Evolutionary conservation across 2,329 filamentous ascomycete species (phyloP).

Genomic region (Pestalotiopsis sp.): DNA sequence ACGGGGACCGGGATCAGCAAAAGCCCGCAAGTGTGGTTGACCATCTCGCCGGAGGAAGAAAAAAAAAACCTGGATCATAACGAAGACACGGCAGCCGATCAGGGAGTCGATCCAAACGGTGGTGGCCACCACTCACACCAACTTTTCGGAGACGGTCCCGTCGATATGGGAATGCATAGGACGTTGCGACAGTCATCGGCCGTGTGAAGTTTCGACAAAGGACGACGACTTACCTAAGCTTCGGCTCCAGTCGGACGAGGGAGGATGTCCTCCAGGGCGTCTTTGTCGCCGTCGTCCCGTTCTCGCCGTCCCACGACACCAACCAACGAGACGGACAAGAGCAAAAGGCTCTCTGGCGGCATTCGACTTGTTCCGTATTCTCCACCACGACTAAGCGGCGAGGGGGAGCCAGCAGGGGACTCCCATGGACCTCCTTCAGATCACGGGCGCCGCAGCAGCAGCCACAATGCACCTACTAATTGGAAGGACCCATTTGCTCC

Average conservation of each 20-base stretch:
- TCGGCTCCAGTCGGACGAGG: slow-evolving; percentile 24
- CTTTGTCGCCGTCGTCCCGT: slow-evolving; percentile 28
- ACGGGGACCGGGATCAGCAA: not conserved
- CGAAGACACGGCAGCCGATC: not conserved
- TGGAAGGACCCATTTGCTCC: slow-evolving; percentile 18
- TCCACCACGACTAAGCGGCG: slow-evolving; percentile 37
- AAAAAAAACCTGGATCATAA: not conserved
- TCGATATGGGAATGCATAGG: slow-evolving; percentile 2
- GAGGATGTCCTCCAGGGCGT: slow-evolving; percentile 35
- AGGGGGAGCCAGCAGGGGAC: slow-evolving; percentile 16
- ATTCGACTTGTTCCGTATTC: slow-evolving; percentile 54
- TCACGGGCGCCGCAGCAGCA: slow-evolving; percentile 19
- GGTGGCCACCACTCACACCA: not conserved
- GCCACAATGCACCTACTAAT: slow-evolving; percentile 15
- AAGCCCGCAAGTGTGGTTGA: not conserved
- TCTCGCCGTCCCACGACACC: slow-evolving; percentile 33
- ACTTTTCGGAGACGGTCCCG: not conserved
- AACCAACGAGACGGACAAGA: slow-evolving; percentile 43
- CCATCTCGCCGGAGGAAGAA: not conserved
- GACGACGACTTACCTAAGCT: slow-evolving; percentile 17
- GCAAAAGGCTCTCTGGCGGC: slow-evolving; percentile 35
- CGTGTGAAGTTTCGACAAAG: slow-evolving; percentile 16
- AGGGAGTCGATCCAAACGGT: not conserved
- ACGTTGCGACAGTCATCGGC: slow-evolving; percentile 18
- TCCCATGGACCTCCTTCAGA: slow-evolving; percentile 22